Evolutionary conservation across 164 flowering plant species (phyloP).

Genomic region (Vitis labrusca): DNA sequence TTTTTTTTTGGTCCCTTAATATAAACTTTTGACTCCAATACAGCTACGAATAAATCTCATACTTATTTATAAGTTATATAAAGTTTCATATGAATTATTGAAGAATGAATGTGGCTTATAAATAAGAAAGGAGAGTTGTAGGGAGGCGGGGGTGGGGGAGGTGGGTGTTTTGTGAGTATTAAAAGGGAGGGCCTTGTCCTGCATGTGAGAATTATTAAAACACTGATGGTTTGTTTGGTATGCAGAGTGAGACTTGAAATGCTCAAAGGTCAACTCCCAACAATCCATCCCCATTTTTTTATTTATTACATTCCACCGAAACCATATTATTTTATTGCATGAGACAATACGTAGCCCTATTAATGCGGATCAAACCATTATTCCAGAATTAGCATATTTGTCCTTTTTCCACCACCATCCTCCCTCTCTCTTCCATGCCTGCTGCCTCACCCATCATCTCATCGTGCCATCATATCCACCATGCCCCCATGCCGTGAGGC

Average conservation of each 20-base stretch:
- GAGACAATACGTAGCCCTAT: conserved; percentile 13
- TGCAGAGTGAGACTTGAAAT: conserved; percentile 11
- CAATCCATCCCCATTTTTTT: conserved; percentile 2
- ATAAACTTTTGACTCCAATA: no score
- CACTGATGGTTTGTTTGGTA: neutral
- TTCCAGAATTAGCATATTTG: conserved; percentile 24
- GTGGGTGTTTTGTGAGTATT: neutral
- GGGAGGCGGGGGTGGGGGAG: neutral
- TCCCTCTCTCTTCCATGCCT: no score
- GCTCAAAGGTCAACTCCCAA: conserved; percentile 8
- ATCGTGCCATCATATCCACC: no score
- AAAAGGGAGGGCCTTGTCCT: neutral
- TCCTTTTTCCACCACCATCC: neutral
- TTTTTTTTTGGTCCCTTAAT: no score
- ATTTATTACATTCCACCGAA: neutral
- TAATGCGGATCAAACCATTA: conserved; percentile 13
- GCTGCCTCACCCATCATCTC: no score
- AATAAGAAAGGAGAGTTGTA: neutral
- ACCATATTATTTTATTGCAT: conserved; percentile 2
- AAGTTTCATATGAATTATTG: no score
- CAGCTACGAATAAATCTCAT: no score
- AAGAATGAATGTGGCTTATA: neutral
- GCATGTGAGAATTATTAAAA: conserved; percentile 5
- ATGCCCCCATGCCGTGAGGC: no score
- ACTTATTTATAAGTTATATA: no score